phyloP scores from a whole-genome alignment of 495 filamentous ascomycete species.

The Penicillium cataractarum region DNA sequence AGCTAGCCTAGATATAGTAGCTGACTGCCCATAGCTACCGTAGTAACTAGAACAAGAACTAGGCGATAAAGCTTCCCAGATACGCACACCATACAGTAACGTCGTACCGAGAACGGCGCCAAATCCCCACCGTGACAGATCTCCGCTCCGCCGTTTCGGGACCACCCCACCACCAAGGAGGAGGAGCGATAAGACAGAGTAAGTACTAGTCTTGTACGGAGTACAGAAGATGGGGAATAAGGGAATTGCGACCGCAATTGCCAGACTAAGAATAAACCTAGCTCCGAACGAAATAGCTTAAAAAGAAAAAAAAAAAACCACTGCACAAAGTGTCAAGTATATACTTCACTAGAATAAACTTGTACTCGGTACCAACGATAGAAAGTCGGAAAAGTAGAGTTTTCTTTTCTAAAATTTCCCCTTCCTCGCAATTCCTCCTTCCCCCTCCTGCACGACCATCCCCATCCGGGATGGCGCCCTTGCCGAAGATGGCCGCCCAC shows the following conservation, averaged over 20 bases:
- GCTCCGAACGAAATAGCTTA: neutral
- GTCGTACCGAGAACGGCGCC: neutral
- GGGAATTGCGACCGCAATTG: neutral
- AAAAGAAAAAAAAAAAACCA: no score
- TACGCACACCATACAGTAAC: neutral
- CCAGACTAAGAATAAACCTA: neutral
- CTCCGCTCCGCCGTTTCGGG: conserved; percentile 22
- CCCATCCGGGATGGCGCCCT: conserved; percentile 29
- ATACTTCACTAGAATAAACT: no score
- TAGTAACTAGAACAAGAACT: neutral
- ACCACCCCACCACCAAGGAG: neutral
- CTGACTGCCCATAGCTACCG: neutral
- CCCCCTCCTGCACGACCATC: conserved; percentile 26
- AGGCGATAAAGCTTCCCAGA: neutral
- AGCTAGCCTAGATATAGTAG: neutral
- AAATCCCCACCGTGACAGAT: conserved; percentile 3
- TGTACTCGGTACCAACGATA: no score
- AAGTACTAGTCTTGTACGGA: neutral
- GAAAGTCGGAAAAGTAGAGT: neutral
- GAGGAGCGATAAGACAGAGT: neutral
- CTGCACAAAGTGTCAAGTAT: no score
- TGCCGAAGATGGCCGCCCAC: conserved; percentile 11
- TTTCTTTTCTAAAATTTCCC: conserved; percentile 3
- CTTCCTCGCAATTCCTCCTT: neutral
- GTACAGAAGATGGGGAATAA: neutral